phyloP scores from a whole-genome alignment of 192 early-diverging fungal species.

The Podila verticillata region DNA sequence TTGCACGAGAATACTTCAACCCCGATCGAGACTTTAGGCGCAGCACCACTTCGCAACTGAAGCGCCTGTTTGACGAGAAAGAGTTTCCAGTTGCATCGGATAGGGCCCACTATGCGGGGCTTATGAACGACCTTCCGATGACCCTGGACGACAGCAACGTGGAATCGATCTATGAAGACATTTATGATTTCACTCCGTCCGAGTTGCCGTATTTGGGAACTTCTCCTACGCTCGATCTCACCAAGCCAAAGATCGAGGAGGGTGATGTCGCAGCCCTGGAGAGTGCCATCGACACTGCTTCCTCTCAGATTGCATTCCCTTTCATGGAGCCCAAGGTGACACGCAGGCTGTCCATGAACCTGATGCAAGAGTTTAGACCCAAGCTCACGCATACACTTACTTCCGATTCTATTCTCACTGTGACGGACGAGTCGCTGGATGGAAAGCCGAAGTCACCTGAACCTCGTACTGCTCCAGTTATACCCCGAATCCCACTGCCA shows the following conservation, averaged over 20 bases:
- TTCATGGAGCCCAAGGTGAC: constrained; percentile 58
- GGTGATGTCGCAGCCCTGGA: constrained; percentile 44
- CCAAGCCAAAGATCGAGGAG: constrained; percentile 46
- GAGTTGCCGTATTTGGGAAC: constrained; percentile 57
- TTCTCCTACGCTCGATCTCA: constrained; percentile 51
- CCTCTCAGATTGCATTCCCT: constrained; percentile 49
- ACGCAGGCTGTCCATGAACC: constrained; percentile 61
- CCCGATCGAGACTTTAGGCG: constrained; percentile 81
- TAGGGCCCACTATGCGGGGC: constrained; percentile 52
- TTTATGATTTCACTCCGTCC: constrained; percentile 23
- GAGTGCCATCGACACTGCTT: constrained; percentile 44
- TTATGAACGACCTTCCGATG: constrained; percentile 59
- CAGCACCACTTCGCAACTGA: constrained; percentile 69
- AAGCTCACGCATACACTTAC: constrained; percentile 23
- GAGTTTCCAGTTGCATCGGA: constrained; percentile 52
- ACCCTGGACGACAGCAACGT: constrained; percentile 39
- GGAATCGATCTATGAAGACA: constrained; percentile 20
- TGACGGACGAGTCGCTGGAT: constrained; percentile 27
- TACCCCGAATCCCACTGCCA: constrained; percentile 36
- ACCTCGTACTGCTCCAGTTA: neutral
- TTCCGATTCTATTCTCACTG: constrained; percentile 35
- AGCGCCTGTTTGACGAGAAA: constrained; percentile 70
- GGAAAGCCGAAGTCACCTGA: constrained; percentile 19
- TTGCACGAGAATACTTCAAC: constrained; percentile 83
- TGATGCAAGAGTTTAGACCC: constrained; percentile 58